Conservation (phyloP, 768 basidiomycete species). For the Sutorius australiensis region DNA sequence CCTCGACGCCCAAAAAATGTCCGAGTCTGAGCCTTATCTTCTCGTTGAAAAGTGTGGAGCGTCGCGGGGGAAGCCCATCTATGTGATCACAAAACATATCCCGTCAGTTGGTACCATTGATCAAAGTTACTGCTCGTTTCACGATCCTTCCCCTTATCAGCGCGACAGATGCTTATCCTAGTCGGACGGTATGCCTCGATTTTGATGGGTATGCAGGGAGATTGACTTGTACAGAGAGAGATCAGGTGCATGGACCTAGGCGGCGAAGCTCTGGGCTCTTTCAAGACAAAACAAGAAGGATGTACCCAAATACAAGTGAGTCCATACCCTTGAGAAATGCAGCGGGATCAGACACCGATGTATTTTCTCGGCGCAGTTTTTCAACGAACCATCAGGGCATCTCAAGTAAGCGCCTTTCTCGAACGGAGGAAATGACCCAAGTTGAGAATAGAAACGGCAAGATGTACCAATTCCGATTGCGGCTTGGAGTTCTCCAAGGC, state of each 20-base stretch:
- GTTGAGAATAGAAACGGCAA: constrained; percentile 16
- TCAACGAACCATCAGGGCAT: constrained; percentile 36
- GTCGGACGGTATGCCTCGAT: constrained; percentile 30
- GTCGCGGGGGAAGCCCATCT: constrained; percentile 39
- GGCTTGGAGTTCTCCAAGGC: constrained; percentile 40
- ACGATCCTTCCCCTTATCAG: constrained; percentile 20
- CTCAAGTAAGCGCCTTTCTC: constrained; percentile 32
- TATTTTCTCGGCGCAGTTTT: constrained; percentile 28
- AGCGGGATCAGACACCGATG: background rate
- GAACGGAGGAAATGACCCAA: background rate
- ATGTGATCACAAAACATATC: constrained; percentile 40
- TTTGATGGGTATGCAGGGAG: background rate
- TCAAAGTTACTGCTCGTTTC: constrained; percentile 12
- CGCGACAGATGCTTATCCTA: constrained; percentile 30
- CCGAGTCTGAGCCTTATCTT: constrained; percentile 33
- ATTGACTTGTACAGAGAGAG: constrained; percentile 33
- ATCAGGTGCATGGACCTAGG: constrained; percentile 44
- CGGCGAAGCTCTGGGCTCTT: constrained; percentile 37
- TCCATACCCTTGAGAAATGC: background rate
- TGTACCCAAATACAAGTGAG: constrained; percentile 42
- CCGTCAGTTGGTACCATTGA: constrained; percentile 33
- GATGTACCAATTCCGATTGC: constrained; percentile 39
- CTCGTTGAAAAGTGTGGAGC: constrained; percentile 42
- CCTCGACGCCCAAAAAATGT: constrained; percentile 18
- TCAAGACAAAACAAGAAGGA: constrained; percentile 38